These are phyloP conservation scores for Penicillium sp. DNA, from an alignment of 2,329 filamentous ascomycete species.

Conservation along the genomic window DNA sequence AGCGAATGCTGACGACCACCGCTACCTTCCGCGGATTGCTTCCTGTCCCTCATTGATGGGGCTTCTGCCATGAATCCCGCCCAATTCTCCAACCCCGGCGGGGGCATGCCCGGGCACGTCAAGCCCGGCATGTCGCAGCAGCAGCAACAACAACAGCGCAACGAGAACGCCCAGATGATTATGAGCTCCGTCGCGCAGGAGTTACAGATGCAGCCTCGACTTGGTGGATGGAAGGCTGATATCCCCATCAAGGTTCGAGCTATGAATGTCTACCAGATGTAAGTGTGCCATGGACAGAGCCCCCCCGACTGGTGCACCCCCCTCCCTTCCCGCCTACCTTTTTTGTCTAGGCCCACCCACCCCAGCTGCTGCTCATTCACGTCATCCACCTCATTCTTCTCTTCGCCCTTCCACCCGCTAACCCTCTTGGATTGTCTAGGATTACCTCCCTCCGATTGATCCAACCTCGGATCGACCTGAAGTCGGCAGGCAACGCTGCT, in stretches of 20 bases:
- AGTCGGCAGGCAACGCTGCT: slow-evolving; percentile 44
- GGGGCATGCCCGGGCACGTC: slow-evolving; percentile 37
- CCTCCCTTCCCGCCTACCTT: background rate
- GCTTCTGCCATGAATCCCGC: slow-evolving; percentile 47
- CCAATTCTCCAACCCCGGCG: slow-evolving; percentile 42
- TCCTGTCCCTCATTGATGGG: slow-evolving; percentile 42
- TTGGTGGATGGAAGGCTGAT: slow-evolving; percentile 48
- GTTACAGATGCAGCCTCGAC: slow-evolving; percentile 46
- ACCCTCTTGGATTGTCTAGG: slow-evolving; percentile 27
- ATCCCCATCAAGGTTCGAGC: slow-evolving; percentile 44
- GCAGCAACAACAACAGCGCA: slow-evolving; percentile 30
- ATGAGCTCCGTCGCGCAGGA: slow-evolving; percentile 42
- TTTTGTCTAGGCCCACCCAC: background rate
- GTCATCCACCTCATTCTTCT: background rate
- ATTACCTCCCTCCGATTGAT: slow-evolving; percentile 51
- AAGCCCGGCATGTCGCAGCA: slow-evolving; percentile 37
- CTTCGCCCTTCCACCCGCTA: slow-evolving; percentile 8
- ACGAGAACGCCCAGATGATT: slow-evolving; percentile 41
- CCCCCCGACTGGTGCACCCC: background rate
- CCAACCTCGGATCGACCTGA: slow-evolving; percentile 43
- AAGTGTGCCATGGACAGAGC: slow-evolving; percentile 22
- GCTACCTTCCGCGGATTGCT: slow-evolving; percentile 35
- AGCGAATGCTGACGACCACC: slow-evolving; percentile 42
- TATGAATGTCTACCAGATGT: slow-evolving; percentile 49
- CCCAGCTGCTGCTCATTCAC: background rate